A percentile compares a stretch with the other conserved stretches of the same genome.
These are phyloP conservation scores for Rhizophagus prolifer DNA, from an alignment of 192 early-diverging fungal species.

Conservation along the genomic window DNA sequence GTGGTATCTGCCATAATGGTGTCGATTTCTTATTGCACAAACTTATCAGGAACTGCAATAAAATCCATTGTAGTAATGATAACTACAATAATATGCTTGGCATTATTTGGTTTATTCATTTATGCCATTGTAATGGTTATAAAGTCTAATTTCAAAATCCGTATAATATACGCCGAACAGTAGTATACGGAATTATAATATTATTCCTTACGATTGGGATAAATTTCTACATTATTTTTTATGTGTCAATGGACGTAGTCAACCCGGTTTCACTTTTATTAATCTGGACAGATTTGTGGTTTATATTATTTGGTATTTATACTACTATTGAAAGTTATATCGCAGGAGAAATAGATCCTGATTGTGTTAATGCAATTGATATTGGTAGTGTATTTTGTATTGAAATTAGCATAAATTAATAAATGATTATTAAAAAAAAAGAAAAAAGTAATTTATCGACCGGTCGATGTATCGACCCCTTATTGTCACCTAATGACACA, in stretches of 20 bases:
- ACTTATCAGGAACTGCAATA: not conserved
- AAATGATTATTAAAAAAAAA: no score
- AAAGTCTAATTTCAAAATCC: no score
- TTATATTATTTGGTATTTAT: constrained; percentile 17
- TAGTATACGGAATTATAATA: not conserved
- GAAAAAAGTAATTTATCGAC: no score
- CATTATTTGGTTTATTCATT: not conserved
- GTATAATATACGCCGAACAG: no score
- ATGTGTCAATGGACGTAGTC: not conserved
- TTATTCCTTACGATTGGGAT: not conserved
- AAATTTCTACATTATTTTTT: constrained; percentile 3
- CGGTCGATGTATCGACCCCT: no score
- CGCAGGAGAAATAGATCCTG: no score
- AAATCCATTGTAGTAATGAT: not conserved
- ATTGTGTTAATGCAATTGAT: no score
- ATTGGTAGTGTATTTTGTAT: no score
- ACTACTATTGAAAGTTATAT: constrained; percentile 5
- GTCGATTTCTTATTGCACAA: no score
- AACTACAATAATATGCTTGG: not conserved
- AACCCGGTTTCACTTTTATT: constrained; percentile 23
- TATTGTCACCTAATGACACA: no score
- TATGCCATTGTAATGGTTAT: constrained; percentile 1
- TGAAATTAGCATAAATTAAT: no score
- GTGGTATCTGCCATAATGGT: no score
- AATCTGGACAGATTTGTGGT: constrained; percentile 21